Evolutionary conservation across 179 eudicot species (phyloP).

Genomic region (Beta corolliflora): DNA sequence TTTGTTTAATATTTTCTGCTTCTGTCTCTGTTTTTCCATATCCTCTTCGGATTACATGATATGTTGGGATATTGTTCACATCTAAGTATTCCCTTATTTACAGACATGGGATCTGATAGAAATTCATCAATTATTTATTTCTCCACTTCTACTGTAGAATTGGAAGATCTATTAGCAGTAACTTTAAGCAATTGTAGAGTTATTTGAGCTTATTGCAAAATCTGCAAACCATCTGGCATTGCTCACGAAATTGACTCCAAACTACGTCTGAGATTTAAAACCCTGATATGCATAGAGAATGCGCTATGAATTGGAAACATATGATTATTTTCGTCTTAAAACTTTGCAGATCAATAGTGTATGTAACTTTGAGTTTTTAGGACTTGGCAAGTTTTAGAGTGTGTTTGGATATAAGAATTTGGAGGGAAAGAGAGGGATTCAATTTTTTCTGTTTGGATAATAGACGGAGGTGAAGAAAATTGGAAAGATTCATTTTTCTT

Average conservation of each 20-base stretch:
- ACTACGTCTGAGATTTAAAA: too few relatives aligned
- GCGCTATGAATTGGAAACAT: not conserved
- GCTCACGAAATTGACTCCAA: too few relatives aligned
- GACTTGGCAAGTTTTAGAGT: not conserved
- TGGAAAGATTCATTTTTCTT: too few relatives aligned
- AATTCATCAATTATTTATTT: not conserved
- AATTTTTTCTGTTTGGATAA: too few relatives aligned
- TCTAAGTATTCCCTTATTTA: not conserved
- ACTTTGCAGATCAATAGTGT: not conserved
- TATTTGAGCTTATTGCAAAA: too few relatives aligned
- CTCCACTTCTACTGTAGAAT: not conserved
- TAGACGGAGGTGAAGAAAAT: too few relatives aligned
- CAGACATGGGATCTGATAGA: not conserved
- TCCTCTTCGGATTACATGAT: constrained; percentile 10
- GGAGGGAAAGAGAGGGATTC: too few relatives aligned
- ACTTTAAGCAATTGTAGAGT: too few relatives aligned
- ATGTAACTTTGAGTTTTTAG: not conserved
- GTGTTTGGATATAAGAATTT: too few relatives aligned
- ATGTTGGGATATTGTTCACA: not conserved
- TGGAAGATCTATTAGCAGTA: not conserved
- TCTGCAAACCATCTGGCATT: too few relatives aligned
- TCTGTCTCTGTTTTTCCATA: not conserved
- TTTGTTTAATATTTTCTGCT: not conserved
- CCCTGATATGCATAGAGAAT: not conserved
- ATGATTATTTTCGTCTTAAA: not conserved